phyloP scores from a whole-genome alignment of 2,329 filamentous ascomycete genomes.

The Alternaria dauci region DNA sequence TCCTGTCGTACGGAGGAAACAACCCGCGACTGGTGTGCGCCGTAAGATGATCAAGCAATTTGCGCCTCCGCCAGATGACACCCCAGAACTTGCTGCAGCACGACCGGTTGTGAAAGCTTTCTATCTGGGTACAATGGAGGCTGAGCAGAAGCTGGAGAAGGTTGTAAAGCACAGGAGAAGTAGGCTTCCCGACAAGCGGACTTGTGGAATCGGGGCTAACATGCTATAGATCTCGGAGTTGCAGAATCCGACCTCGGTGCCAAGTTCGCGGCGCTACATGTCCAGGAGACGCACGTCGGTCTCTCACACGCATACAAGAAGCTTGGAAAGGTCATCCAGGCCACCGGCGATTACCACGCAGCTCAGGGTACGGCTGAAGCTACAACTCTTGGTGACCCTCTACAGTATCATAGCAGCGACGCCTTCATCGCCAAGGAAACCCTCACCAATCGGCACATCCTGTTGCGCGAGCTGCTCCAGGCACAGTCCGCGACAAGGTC shows the following conservation, averaged over 20 bases:
- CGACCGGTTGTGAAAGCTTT: slow-evolving; percentile 93
- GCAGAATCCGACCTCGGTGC: slow-evolving; percentile 93
- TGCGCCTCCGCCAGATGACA: slow-evolving; percentile 95
- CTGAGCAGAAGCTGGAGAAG: slow-evolving; percentile 95
- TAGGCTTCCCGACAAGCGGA: slow-evolving; percentile 52
- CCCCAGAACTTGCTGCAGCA: slow-evolving; percentile 89
- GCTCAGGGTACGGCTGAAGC: slow-evolving; percentile 97
- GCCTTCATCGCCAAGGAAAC: slow-evolving; percentile 99
- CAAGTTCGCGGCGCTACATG: slow-evolving; percentile 84
- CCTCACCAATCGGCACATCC: slow-evolving; percentile 94
- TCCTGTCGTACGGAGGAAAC: slow-evolving; percentile 92
- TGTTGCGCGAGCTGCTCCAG: slow-evolving; percentile 90
- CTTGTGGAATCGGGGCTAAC: slow-evolving; percentile 34
- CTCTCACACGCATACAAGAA: slow-evolving; percentile 92
- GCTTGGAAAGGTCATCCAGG: slow-evolving; percentile 91
- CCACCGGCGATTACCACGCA: slow-evolving; percentile 92
- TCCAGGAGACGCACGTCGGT: slow-evolving; percentile 89
- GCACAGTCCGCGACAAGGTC: slow-evolving; percentile 85
- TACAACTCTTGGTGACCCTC: slow-evolving; percentile 89
- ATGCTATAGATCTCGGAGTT: slow-evolving; percentile 77
- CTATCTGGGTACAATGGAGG: slow-evolving; percentile 93
- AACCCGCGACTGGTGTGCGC: slow-evolving; percentile 93
- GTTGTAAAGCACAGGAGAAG: slow-evolving; percentile 91
- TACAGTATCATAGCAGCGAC: slow-evolving; percentile 94
- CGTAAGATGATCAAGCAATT: slow-evolving; percentile 98